Percentiles rank a stretch among this genome's conserved stretches.
Evolutionary conservation across 2,329 filamentous ascomycete genomes (phyloP).

Genomic region (Annulohypoxylon truncatum): DNA sequence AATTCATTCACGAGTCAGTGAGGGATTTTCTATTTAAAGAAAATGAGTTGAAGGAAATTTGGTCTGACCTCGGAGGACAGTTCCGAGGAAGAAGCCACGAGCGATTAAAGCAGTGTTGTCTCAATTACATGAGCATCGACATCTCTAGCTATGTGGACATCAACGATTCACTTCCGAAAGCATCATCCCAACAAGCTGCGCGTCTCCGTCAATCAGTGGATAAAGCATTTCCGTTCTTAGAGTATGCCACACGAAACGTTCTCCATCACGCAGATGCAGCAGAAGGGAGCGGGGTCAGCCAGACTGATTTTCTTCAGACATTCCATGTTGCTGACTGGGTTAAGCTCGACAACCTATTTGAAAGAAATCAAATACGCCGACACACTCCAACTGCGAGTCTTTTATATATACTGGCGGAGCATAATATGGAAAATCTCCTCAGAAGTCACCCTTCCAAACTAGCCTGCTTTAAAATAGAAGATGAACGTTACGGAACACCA

Average conservation of each 20-base stretch:
- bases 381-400: neutral
- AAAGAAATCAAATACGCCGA: neutral
- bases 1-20: neutral
- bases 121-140: neutral
- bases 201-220: neutral
- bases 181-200: neutral
- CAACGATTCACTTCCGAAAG: neutral
- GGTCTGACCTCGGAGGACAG: neutral
- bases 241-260: neutral
- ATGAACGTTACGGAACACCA: neutral
- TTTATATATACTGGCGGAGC: neutral
- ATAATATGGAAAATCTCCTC: neutral
- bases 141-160: neutral
- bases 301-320: neutral
- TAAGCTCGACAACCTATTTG: neutral
- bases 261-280: neutral
- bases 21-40: neutral
- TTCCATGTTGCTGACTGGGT: neutral
- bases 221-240: neutral
- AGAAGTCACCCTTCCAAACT: neutral
- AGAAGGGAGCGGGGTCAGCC: neutral
- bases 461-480: neutral
- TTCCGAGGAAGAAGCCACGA: neutral
- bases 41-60: neutral
- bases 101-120: neutral